Evolutionary conservation across 257 asterid genomes (phyloP).

Genomic region (Plantago ovata): DNA sequence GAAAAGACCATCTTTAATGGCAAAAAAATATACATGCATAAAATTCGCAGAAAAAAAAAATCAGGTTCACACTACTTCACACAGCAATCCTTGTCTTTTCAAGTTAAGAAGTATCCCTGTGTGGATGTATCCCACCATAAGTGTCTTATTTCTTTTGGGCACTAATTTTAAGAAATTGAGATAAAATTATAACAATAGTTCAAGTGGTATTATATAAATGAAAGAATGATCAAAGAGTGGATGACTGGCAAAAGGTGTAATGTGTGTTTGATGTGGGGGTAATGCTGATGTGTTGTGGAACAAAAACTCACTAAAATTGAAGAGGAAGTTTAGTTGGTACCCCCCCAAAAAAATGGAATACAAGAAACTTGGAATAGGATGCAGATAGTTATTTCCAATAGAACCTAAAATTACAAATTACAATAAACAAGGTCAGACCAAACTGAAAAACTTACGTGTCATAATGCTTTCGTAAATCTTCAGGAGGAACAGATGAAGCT

Average conservation of each 20-base stretch:
- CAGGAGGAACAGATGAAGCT: constrained; percentile 8
- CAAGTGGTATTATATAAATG: too few relatives aligned
- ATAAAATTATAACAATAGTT: too few relatives aligned
- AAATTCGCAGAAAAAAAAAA: not conserved
- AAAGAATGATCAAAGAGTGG: too few relatives aligned
- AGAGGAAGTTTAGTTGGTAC: not conserved
- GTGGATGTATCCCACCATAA: too few relatives aligned
- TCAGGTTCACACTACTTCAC: too few relatives aligned
- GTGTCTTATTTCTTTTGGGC: too few relatives aligned
- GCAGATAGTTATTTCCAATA: not conserved
- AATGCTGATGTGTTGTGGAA: not conserved
- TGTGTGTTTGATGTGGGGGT: not conserved
- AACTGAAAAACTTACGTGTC: constrained; percentile 20
- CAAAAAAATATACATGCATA: not conserved
- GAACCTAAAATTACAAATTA: not conserved
- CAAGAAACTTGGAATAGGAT: not conserved
- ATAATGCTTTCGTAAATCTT: constrained; percentile 8
- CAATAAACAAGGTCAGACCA: not conserved
- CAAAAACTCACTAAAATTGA: too few relatives aligned
- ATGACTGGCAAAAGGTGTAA: too few relatives aligned
- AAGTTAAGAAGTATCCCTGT: too few relatives aligned
- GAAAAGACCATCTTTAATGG: not conserved
- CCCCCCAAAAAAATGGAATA: not conserved
- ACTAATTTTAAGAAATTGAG: too few relatives aligned
- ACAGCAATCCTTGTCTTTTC: too few relatives aligned